Percentiles rank a stretch among this genome's conserved stretches.
These are phyloP conservation scores for Lanzia echinophila DNA, from an alignment of 2,329 filamentous ascomycete genomes.

Conservation along the genomic window DNA sequence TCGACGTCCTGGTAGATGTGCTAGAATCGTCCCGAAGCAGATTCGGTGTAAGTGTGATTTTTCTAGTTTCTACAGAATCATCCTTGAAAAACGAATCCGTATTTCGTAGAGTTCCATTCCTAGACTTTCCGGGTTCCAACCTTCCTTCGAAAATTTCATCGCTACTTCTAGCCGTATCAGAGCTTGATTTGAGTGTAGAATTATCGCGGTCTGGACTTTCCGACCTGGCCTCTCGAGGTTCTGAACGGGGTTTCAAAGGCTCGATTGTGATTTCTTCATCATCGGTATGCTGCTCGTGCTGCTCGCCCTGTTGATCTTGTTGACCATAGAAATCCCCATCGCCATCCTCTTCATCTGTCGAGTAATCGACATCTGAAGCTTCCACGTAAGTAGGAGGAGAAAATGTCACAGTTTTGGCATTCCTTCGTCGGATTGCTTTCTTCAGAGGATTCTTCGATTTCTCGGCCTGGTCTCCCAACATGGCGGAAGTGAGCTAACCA, in stretches of 20 bases:
- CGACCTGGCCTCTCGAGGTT: constrained; percentile 28
- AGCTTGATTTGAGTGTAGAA: constrained; percentile 21
- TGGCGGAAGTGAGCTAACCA: constrained; percentile 57
- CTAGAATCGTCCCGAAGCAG: constrained; percentile 73
- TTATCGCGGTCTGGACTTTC: constrained; percentile 20
- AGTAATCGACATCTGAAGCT: constrained; percentile 65
- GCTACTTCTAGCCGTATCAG: constrained; percentile 44
- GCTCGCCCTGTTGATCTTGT: constrained; percentile 38
- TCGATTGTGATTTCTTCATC: constrained; percentile 31
- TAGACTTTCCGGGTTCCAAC: constrained; percentile 55
- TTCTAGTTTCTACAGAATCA: constrained; percentile 89
- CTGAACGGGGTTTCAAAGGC: constrained; percentile 37
- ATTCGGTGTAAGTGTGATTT: constrained; percentile 93
- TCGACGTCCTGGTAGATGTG: constrained; percentile 34
- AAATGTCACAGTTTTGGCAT: constrained; percentile 66
- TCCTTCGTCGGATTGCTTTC: constrained; percentile 64
- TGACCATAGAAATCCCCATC: constrained; percentile 42
- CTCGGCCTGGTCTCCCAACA: constrained; percentile 64
- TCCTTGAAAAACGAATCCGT: constrained; percentile 98
- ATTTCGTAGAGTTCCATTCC: constrained; percentile 81
- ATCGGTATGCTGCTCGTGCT: constrained; percentile 35
- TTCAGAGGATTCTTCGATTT: constrained; percentile 68
- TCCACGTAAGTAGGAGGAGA: constrained; percentile 66
- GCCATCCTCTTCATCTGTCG: constrained; percentile 56
- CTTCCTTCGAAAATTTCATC: constrained; percentile 61